These are phyloP conservation scores for Kuraishia molischiana DNA, from an alignment of 805 yeast species.

Conservation along the genomic window DNA sequence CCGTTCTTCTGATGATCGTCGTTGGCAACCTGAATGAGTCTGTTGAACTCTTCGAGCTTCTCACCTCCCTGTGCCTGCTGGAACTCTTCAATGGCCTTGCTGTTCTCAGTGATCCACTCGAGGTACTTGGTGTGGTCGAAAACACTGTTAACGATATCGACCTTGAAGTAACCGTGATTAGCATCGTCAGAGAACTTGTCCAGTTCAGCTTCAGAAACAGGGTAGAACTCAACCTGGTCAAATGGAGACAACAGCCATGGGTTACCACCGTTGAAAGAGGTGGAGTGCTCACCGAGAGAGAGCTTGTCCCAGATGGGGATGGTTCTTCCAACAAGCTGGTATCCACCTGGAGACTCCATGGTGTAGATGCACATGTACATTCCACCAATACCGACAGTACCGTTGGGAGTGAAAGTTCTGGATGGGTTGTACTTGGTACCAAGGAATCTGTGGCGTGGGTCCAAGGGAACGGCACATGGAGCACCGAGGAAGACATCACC, in stretches of 20 bases:
- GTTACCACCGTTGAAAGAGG: conserved; percentile 29
- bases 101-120: conserved; percentile 67
- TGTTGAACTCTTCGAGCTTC: conserved; percentile 76
- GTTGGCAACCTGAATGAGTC: conserved; percentile 72
- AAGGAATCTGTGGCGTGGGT: conserved; percentile 87
- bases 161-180: conserved; percentile 69
- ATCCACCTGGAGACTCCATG: conserved; percentile 98
- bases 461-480: conserved; percentile 97
- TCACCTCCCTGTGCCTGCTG: conserved; percentile 65
- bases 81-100: conserved; percentile 62
- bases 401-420: conserved; percentile 91
- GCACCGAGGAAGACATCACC: conserved; percentile 98
- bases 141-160: conserved; percentile 65
- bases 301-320: conserved; percentile 97
- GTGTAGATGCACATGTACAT: conserved; percentile 98
- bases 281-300: conserved; percentile 56
- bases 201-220: conserved; percentile 78
- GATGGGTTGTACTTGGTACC: conserved; percentile 96
- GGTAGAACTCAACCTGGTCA: conserved; percentile 91
- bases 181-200: conserved; percentile 64
- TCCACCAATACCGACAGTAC: conserved; percentile 97
- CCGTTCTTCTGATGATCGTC: conserved; percentile 54
- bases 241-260: conserved; percentile 93
- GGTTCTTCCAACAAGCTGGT: conserved; percentile 93
- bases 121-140: conserved; percentile 78